These are phyloP conservation scores for Lanmaoa pseudosensibilis DNA, from an alignment of 768 basidiomycete genomes.

Conservation along the genomic window DNA sequence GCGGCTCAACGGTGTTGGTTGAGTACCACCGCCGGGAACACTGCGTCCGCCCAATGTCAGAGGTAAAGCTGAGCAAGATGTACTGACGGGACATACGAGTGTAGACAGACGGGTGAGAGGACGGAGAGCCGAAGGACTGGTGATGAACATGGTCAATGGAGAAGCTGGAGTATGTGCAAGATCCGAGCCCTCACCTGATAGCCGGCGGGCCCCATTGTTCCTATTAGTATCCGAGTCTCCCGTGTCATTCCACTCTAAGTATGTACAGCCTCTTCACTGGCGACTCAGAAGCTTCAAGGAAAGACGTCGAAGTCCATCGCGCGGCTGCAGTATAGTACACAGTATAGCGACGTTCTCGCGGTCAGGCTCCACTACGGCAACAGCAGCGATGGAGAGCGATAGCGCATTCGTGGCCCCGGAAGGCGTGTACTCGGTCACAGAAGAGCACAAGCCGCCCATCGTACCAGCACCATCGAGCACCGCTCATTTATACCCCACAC, in stretches of 20 bases:
- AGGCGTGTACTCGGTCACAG: conserved; percentile 85
- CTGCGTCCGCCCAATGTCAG: conserved; percentile 3
- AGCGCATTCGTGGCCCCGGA: conserved; percentile 86
- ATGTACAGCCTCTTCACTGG: neutral
- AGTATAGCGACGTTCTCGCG: conserved; percentile 15
- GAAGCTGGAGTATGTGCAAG: conserved; percentile 20
- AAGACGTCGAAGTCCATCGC: neutral
- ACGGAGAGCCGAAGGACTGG: conserved; percentile 15
- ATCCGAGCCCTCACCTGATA: conserved; percentile 23
- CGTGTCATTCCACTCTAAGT: neutral
- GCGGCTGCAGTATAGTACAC: neutral
- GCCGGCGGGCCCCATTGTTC: conserved; percentile 7
- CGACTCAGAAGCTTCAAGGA: neutral
- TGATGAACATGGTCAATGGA: conserved; percentile 24
- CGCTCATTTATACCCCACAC: conserved; percentile 53
- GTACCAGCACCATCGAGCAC: conserved; percentile 40
- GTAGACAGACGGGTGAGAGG: conserved; percentile 16
- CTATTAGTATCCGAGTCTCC: neutral
- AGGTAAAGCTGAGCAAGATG: neutral
- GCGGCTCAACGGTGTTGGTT: conserved; percentile 52
- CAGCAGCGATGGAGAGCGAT: conserved; percentile 68
- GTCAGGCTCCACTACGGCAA: conserved; percentile 8
- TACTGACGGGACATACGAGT: conserved; percentile 15
- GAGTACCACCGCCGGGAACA: conserved; percentile 47
- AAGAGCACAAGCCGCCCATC: conserved; percentile 73